Percentiles rank a stretch among this genome's conserved stretches.
Conservation (phyloP, 345 rosid species). For the Angophora floribunda region DNA sequence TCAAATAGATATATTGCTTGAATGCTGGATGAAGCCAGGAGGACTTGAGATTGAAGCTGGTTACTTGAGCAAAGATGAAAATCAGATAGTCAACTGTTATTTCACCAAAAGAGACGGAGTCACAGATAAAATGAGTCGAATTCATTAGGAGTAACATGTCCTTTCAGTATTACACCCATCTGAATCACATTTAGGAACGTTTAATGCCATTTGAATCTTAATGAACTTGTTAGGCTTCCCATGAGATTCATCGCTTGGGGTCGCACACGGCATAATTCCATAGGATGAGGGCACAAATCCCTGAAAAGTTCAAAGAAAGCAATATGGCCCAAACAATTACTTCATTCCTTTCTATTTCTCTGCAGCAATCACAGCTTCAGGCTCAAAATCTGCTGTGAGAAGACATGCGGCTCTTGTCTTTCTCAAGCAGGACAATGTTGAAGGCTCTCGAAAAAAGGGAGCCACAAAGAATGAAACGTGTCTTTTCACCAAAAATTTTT, state of each 20-base stretch:
- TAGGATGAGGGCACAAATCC: background rate
- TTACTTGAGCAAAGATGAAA: background rate
- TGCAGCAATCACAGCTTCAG: background rate
- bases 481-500: constrained; percentile 44
- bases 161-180: background rate
- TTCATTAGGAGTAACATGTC: background rate
- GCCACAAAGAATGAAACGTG: background rate
- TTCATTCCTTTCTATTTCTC: background rate
- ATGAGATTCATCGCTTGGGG: background rate
- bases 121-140: background rate
- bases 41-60: background rate
- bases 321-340: background rate
- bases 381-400: background rate
- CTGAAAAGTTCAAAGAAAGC: background rate
- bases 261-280: background rate
- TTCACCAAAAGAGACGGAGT: background rate
- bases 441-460: background rate
- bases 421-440: background rate
- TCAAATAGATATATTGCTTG: background rate
- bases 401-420: background rate
- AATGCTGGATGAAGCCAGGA: background rate
- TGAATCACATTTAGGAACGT: background rate
- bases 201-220: background rate
- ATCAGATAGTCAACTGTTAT: background rate
- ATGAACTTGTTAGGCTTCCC: background rate